Evolutionary conservation across 2,329 filamentous ascomycete species (phyloP).

Genomic region (Sarocladium oryzae): DNA sequence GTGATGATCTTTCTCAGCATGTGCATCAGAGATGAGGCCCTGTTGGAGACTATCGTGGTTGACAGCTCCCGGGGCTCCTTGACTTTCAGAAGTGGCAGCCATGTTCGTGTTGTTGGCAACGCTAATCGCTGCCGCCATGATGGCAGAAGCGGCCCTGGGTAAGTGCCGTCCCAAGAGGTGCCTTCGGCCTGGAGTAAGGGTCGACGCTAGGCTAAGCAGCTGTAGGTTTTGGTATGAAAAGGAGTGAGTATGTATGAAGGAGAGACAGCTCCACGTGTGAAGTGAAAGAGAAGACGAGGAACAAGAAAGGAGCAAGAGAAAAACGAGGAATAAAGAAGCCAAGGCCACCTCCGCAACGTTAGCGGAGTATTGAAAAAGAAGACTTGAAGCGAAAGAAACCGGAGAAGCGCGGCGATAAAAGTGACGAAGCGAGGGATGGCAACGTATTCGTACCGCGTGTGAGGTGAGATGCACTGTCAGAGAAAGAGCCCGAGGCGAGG

Average conservation of each 20-base stretch:
- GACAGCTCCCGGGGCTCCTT: constrained; percentile 11
- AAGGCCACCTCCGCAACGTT: background rate
- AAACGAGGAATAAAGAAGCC: background rate
- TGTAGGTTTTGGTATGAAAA: background rate
- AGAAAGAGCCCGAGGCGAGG: no score
- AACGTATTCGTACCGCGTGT: background rate
- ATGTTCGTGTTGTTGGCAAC: constrained; percentile 7
- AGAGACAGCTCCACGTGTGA: background rate
- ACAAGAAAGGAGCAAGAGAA: background rate
- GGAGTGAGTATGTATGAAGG: background rate
- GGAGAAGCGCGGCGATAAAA: background rate
- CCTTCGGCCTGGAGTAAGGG: no score
- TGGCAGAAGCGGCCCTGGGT: background rate
- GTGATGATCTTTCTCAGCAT: background rate
- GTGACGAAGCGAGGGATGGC: background rate
- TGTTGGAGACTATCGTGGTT: constrained; percentile 13
- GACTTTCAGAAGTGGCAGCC: background rate
- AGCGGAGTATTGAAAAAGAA: background rate
- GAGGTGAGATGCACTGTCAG: no score
- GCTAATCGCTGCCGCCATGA: constrained; percentile 4
- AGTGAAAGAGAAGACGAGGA: background rate
- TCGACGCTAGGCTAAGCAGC: background rate
- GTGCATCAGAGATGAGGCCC: constrained; percentile 2
- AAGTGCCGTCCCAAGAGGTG: no score
- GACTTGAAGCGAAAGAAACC: background rate